Evolutionary conservation across 176 grass and related monocot genomes (phyloP), one percentile per base, ranked within the genome.

Genomic region (Phoenix dactylifera): DNA sequence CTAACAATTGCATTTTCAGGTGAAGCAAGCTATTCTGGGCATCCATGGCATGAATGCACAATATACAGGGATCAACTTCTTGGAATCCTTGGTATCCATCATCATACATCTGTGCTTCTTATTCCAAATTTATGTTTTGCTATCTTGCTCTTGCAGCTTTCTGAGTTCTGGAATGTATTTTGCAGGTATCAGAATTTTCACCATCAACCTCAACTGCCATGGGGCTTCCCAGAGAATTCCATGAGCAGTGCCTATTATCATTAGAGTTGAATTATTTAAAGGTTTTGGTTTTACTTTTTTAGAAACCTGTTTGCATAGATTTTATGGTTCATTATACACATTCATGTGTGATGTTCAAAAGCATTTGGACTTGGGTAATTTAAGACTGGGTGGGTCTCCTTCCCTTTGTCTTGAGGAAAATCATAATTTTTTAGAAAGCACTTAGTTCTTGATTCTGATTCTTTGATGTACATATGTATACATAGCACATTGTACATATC

Each of bases 211-310:
- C 81, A 61, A 91, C 92, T 85, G 68, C 81, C 54, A 91, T 97
- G 87, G 76, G 92, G 32, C 71, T 97, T 35, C 92, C 92, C 18
- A 97, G 74, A 77, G 92, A 97, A 59, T 91, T 85, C 15, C 92
- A 97, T 76, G 74, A 85, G 26, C 78, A 85, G 60, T 97, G 92
- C 50, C 72, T 88, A 73, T 78, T 62, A 67, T 88, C 84, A 69
- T 69, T 91, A 50, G 92, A 97, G 75, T 66, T 77, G 64, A 85
- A 97, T 63, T 97, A 88, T 87, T 70, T 97, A 69, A 97, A 97
- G 92, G 92, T 91, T 53, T 51, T 63, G 25, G 16, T 76, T 60
- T 50, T 30, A 30, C 5, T 6, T 30, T 30, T 7, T 30, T 5
- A 6, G 28, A 50, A 16, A 48, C 16, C 29, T 63, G 56, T 18